Conservation (phyloP, 805 yeast genomes). For the Groenewaldozyma salmanticensis region DNA sequence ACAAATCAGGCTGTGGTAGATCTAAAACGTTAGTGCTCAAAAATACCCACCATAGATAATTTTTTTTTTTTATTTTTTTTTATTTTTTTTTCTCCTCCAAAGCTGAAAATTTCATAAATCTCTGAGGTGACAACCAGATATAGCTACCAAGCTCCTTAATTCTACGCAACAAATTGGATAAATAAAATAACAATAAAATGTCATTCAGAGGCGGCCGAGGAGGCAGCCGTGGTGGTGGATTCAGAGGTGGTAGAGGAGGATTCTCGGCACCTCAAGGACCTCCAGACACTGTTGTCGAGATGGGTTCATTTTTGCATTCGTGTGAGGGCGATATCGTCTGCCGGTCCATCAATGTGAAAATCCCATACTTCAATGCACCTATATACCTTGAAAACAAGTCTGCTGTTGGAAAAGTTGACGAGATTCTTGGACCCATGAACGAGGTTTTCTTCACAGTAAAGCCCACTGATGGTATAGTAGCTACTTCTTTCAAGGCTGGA, state of each 20-base stretch:
- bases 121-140: no score
- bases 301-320: constrained; percentile 86
- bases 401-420: constrained; percentile 95
- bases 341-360: constrained; percentile 84
- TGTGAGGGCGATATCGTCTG: constrained; percentile 98
- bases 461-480: constrained; percentile 94
- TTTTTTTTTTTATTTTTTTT: no score
- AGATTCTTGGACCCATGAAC: constrained; percentile 92
- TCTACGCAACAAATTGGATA: no score
- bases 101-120: no score
- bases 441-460: constrained; percentile 97
- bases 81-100: no score
- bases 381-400: constrained; percentile 93
- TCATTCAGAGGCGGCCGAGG: constrained; percentile 68
- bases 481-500: constrained; percentile 85
- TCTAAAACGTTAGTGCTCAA: no score
- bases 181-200: no score
- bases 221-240: constrained; percentile 58
- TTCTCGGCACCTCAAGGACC: constrained; percentile 82
- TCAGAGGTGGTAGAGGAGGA: constrained; percentile 39
- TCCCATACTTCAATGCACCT: constrained; percentile 98
- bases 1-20: no score
- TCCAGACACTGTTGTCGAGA: constrained; percentile 89
- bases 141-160: no score
- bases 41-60: no score